Conservation (phyloP, 345 rosid species). For the Kernera saxatilis region DNA sequence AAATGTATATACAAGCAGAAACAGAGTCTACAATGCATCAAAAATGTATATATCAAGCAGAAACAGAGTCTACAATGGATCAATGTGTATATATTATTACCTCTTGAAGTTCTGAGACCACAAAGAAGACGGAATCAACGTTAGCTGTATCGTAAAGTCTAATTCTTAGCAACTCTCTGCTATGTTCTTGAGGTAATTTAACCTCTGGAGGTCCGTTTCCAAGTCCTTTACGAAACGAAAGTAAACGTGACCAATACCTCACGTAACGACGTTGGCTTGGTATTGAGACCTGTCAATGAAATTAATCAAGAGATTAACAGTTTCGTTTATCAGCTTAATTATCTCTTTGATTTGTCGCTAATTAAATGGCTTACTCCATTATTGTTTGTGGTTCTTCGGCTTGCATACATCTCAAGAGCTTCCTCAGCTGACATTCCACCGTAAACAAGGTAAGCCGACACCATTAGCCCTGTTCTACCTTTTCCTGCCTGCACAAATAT, state of each 20-base stretch:
- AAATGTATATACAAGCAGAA: background rate
- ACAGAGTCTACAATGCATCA: background rate
- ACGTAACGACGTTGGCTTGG: slow-evolving; percentile 96
- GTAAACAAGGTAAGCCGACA: slow-evolving; percentile 77
- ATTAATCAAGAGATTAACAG: background rate
- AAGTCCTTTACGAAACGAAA: slow-evolving; percentile 41
- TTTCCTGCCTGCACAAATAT: slow-evolving; percentile 92
- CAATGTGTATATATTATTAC: slow-evolving; percentile 26
- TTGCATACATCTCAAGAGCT: slow-evolving; percentile 81
- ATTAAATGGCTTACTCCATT: slow-evolving; percentile 68
- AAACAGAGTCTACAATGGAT: background rate
- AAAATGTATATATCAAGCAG: background rate
- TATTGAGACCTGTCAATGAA: slow-evolving; percentile 63
- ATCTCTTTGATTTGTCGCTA: no score
- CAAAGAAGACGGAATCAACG: slow-evolving; percentile 68
- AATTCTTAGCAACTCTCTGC: slow-evolving; percentile 68
- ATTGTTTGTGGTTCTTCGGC: slow-evolving; percentile 84
- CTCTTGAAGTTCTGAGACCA: slow-evolving; percentile 79
- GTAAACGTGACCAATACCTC: slow-evolving; percentile 56
- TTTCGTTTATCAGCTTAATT: background rate
- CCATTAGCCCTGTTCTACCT: slow-evolving; percentile 94
- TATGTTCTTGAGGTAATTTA: slow-evolving; percentile 49
- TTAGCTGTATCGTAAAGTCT: slow-evolving; percentile 74
- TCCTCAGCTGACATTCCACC: slow-evolving; percentile 77
- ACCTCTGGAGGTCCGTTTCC: slow-evolving; percentile 46